Evolutionary conservation across 805 yeast species (phyloP).

Genomic region (Candida schatavii): DNA sequence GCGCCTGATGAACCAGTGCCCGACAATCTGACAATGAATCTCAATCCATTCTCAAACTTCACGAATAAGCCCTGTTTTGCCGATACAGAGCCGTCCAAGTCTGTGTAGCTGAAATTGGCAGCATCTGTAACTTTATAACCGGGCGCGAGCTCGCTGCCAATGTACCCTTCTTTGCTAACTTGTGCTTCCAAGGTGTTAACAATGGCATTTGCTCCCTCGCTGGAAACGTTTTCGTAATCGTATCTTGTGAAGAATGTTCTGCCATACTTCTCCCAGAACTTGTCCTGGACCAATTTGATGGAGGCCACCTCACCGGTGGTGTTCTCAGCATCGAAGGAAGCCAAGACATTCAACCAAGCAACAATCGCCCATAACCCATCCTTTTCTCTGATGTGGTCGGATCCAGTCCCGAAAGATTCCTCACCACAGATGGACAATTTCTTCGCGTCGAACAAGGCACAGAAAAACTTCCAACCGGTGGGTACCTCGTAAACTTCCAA

Average conservation of each 20-base stretch:
- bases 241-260: conserved; percentile 96
- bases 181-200: conserved; percentile 49
- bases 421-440: conserved; percentile 97
- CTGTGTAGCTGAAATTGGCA: conserved; percentile 89
- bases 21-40: conserved; percentile 86
- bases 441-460: conserved; percentile 90
- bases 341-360: conserved; percentile 95
- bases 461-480: conserved; percentile 98
- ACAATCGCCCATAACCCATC: conserved; percentile 98
- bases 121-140: conserved; percentile 65
- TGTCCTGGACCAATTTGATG: conserved; percentile 73
- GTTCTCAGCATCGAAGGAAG: conserved; percentile 66
- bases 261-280: conserved; percentile 91
- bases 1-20: conserved; percentile 99
- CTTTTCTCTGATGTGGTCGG: conserved; percentile 94
- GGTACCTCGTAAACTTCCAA: conserved; percentile 89
- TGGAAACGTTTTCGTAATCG: conserved; percentile 82
- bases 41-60: conserved; percentile 74
- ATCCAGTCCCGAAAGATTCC: conserved; percentile 97
- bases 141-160: conserved; percentile 49
- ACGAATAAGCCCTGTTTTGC: conserved; percentile 84
- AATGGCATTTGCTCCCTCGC: conserved; percentile 71
- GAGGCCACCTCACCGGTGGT: conserved; percentile 56
- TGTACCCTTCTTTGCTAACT: conserved; percentile 35
- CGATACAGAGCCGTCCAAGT: conserved; percentile 89